Evolutionary conservation across 2,329 filamentous ascomycete genomes (phyloP).

Genomic region (Diaporthe amygdali): DNA sequence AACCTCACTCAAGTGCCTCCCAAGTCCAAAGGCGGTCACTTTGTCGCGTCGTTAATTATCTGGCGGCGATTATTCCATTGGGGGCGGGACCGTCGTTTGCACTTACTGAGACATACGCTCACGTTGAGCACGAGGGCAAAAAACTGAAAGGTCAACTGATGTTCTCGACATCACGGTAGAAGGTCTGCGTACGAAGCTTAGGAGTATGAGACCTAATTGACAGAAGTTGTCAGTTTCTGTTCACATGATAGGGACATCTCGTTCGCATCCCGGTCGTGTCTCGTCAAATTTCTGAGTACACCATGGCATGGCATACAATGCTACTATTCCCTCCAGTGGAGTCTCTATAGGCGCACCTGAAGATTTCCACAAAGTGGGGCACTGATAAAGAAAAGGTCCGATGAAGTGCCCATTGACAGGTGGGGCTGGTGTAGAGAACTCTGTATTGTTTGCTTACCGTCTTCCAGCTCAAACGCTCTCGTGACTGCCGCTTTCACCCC

Average conservation of each 20-base stretch:
- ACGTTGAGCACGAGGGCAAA: conserved; percentile 10
- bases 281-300: neutral
- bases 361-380: too few species aligned
- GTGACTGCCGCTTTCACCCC: conserved; percentile 4
- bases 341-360: neutral
- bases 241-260: too few species aligned
- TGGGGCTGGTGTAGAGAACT: neutral
- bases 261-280: too few species aligned
- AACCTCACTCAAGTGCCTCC: neutral
- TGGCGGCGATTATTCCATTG: neutral
- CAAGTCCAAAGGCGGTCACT: conserved; percentile 8
- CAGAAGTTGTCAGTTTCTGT: neutral
- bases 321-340: neutral
- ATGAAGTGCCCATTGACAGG: neutral
- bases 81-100: neutral
- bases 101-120: conserved; percentile 2
- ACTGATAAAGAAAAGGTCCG: neutral
- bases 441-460: neutral
- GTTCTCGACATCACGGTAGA: neutral
- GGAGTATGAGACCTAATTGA: neutral
- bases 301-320: too few species aligned
- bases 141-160: neutral
- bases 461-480: conserved; percentile 2
- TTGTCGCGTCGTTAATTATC: neutral
- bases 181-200: conserved; percentile 15